A percentile compares a stretch with the other conserved stretches of the same genome.
phyloP scores from a whole-genome alignment of 352 stramenopile species.

The Pythium apleroticum region DNA sequence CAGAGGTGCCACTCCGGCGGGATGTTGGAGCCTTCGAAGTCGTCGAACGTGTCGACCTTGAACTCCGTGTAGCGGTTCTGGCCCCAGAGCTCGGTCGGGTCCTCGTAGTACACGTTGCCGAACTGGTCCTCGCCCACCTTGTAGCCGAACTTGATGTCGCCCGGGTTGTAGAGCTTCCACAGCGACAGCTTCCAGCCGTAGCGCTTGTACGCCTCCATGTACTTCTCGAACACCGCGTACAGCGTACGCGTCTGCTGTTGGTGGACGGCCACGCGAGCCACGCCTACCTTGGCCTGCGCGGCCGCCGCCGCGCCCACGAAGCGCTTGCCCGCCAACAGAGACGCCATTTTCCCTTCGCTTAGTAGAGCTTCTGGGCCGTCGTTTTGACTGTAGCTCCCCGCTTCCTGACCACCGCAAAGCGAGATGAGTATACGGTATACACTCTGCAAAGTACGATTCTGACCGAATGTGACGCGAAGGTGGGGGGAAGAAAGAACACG shows the following conservation, averaged over 20 bases:
- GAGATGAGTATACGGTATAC: slow-evolving; percentile 5
- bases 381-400: slow-evolving; percentile 5
- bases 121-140: slow-evolving; percentile 81
- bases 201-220: slow-evolving; percentile 75
- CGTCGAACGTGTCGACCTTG: slow-evolving; percentile 73
- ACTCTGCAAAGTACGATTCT: slow-evolving; percentile 4
- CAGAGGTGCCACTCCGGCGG: slow-evolving; percentile 84
- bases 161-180: slow-evolving; percentile 89
- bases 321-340: slow-evolving; percentile 33
- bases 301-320: slow-evolving; percentile 17
- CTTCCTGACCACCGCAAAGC: slow-evolving; percentile 26
- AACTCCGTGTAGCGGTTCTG: slow-evolving; percentile 87
- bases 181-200: slow-evolving; percentile 79
- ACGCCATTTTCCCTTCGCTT: slow-evolving; percentile 19
- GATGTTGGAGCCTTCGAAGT: slow-evolving; percentile 79
- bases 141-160: slow-evolving; percentile 87
- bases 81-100: slow-evolving; percentile 69
- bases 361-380: background rate
- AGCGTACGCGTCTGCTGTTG: slow-evolving; percentile 63
- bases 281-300: slow-evolving; percentile 9
- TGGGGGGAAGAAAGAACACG: background rate
- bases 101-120: slow-evolving; percentile 88
- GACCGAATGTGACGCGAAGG: background rate
- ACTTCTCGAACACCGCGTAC: slow-evolving; percentile 82
- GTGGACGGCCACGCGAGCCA: background rate